Evolutionary conservation across 139 green algal species (phyloP).

Genomic region (Micromonas pusilla): DNA sequence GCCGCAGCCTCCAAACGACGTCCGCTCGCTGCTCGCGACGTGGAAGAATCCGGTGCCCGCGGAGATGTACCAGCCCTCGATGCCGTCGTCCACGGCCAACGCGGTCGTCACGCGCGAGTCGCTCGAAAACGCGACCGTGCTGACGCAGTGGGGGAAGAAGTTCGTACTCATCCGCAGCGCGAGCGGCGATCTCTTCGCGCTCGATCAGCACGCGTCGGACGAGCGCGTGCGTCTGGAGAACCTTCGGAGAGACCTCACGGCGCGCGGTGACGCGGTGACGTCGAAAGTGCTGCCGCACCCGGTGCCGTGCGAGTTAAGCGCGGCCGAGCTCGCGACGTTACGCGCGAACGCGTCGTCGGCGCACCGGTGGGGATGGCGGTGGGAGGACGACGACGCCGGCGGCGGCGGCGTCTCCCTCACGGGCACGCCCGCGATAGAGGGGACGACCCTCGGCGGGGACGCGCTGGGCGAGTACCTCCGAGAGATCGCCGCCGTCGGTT

Average conservation of each 20-base stretch:
- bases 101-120: neutral
- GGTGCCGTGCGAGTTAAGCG: neutral
- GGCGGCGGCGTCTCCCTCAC: neutral
- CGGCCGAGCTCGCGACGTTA: neutral
- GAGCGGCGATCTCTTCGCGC: conserved; percentile 44
- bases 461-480: conserved; percentile 53
- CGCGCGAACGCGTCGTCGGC: neutral
- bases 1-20: too few species aligned
- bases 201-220: conserved; percentile 81
- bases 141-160: conserved; percentile 38
- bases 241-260: conserved; percentile 22
- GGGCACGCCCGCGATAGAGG: neutral
- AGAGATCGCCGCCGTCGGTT: conserved; percentile 46
- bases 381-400: neutral
- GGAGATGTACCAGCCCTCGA: too few species aligned
- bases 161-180: conserved; percentile 47
- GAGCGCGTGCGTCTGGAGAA: conserved; percentile 57
- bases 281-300: neutral
- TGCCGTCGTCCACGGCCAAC: too few species aligned
- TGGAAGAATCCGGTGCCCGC: neutral
- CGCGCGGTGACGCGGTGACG: neutral
- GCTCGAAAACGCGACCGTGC: neutral
- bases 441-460: conserved; percentile 18
- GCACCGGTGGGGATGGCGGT: conserved; percentile 13
- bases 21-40: neutral